Evolutionary conservation across 2,329 filamentous ascomycete species (phyloP).

Genomic region (Xylaria sp.): DNA sequence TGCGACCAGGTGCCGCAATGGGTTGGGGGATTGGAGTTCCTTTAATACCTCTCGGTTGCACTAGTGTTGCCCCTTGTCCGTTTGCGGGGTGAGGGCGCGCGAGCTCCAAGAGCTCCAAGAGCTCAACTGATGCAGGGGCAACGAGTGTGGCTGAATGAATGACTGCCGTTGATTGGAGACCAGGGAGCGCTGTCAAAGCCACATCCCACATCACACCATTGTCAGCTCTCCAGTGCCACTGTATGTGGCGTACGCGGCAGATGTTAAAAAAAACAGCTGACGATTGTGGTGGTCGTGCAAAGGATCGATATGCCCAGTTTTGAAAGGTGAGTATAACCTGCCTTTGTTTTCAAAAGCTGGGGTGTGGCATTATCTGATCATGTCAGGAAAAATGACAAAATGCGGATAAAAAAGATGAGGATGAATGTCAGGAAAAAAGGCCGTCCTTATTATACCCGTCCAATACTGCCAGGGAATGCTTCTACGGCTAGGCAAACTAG

Average conservation of each 20-base stretch:
- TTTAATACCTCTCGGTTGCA: constrained; percentile 51
- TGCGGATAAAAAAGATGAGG: neutral
- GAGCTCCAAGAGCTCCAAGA: constrained; percentile 25
- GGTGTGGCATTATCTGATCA: neutral
- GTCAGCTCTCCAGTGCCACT: constrained; percentile 10
- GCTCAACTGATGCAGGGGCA: constrained; percentile 9
- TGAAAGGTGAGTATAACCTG: no score
- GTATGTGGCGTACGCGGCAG: constrained; percentile 7
- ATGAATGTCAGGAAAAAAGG: neutral
- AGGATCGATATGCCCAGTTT: neutral
- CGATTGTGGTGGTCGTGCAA: neutral
- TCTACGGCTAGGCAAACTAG: no score
- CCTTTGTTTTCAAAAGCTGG: neutral
- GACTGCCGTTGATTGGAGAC: no score
- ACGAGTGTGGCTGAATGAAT: constrained; percentile 7
- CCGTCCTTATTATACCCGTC: neutral
- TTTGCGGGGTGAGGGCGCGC: constrained; percentile 43
- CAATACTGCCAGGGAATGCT: neutral
- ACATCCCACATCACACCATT: constrained; percentile 28
- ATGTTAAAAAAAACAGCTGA: constrained; percentile 7
- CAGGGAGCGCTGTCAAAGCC: no score
- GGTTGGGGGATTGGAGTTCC: constrained; percentile 48
- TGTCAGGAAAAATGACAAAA: neutral
- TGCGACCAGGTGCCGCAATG: constrained; percentile 40
- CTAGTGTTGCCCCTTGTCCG: constrained; percentile 42